phyloP scores from a whole-genome alignment of 768 basidiomycete species.

The Termitomyces heimii region DNA sequence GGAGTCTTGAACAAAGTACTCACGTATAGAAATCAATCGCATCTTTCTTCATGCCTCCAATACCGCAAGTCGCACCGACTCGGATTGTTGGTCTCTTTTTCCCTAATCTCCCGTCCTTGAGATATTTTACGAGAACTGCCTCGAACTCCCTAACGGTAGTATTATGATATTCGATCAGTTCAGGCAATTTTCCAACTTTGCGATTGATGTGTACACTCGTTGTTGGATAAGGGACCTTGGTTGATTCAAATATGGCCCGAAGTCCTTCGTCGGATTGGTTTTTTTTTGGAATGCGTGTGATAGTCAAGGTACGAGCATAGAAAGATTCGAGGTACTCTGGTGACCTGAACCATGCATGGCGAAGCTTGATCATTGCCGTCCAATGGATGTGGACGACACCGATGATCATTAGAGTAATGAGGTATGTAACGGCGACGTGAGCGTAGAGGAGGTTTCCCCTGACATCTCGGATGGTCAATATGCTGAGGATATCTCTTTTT shows the following conservation, averaged over 20 bases:
- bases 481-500: constrained; percentile 59
- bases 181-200: constrained; percentile 81
- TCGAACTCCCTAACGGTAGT: constrained; percentile 92
- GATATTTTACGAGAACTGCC: constrained; percentile 80
- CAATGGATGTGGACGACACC: constrained; percentile 70
- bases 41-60: constrained; percentile 81
- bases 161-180: constrained; percentile 90
- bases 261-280: constrained; percentile 84
- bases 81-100: constrained; percentile 78
- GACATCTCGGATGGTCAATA: constrained; percentile 86
- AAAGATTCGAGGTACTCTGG: constrained; percentile 86
- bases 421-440: constrained; percentile 79
- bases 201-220: constrained; percentile 88
- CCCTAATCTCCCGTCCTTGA: constrained; percentile 76
- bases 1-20: constrained; percentile 21
- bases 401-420: constrained; percentile 72
- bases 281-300: constrained; percentile 74
- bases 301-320: constrained; percentile 88
- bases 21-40: constrained; percentile 94
- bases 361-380: constrained; percentile 71
- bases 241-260: constrained; percentile 62
- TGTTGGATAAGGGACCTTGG: constrained; percentile 84
- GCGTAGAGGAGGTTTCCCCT: constrained; percentile 67
- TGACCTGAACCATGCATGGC: constrained; percentile 84
- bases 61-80: constrained; percentile 74